Evolutionary conservation across 129 eudicot genomes (phyloP).

Genomic region (Chrysanthemum makinoi): DNA sequence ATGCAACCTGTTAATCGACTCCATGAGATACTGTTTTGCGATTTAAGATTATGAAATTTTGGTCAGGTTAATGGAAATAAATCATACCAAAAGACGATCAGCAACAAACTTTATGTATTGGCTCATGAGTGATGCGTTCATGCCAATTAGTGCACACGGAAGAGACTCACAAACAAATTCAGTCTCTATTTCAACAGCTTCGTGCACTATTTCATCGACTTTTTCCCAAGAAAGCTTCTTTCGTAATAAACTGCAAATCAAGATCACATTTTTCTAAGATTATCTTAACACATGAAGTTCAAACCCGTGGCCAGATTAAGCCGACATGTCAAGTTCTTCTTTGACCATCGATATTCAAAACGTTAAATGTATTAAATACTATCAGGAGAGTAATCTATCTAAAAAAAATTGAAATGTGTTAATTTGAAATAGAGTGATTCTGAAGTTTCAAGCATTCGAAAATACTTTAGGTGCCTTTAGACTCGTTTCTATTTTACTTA

Average conservation of each 20-base stretch:
- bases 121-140: conserved; percentile 78
- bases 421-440: no score
- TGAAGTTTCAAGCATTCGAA: no score
- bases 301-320: no score
- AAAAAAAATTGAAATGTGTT: no score
- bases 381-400: no score
- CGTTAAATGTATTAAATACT: no score
- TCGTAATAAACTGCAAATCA: conserved; percentile 45
- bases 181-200: conserved; percentile 83
- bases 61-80: background rate
- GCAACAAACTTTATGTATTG: conserved; percentile 84
- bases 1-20: conserved; percentile 48
- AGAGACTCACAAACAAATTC: conserved; percentile 82
- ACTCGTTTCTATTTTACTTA: background rate
- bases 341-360: no score
- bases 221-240: conserved; percentile 45
- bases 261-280: conserved; percentile 1
- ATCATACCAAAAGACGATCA: conserved; percentile 68
- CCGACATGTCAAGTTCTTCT: no score
- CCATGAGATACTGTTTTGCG: background rate
- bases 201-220: conserved; percentile 57
- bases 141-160: conserved; percentile 81
- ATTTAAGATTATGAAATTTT: background rate
- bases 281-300: background rate
- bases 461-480: no score